Conservation (phyloP, 2,329 filamentous ascomycete genomes). For the Coniochaeta sp. region DNA sequence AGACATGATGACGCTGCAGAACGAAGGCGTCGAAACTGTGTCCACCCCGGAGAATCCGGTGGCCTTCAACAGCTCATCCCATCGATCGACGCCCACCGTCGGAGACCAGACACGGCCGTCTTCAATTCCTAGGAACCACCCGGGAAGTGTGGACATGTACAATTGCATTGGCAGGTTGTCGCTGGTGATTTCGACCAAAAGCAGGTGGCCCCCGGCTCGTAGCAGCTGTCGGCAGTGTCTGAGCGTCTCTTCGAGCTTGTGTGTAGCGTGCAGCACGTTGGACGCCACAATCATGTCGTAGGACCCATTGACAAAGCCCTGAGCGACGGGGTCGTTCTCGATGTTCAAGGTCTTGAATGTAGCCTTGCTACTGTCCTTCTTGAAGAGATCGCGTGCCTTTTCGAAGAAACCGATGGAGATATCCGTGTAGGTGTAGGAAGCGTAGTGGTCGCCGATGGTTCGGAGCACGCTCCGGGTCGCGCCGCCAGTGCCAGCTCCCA, state of each 20-base stretch:
- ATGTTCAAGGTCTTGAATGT: conserved; percentile 24
- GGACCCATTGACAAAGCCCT: conserved; percentile 22
- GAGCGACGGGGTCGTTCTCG: conserved; percentile 19
- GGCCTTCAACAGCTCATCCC: too few relatives aligned
- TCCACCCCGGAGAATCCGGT: too few relatives aligned
- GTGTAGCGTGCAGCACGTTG: conserved; percentile 24
- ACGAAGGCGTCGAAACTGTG: too few relatives aligned
- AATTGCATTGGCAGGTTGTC: not conserved
- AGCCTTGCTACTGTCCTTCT: conserved; percentile 19
- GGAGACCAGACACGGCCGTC: too few relatives aligned
- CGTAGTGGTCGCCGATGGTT: conserved; percentile 7
- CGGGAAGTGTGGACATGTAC: not conserved
- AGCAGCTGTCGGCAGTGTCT: conserved; percentile 16
- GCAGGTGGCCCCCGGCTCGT: conserved; percentile 27
- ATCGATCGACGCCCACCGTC: too few relatives aligned
- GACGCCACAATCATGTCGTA: conserved; percentile 27
- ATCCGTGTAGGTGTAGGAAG: conserved; percentile 34
- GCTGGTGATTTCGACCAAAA: conserved; percentile 9
- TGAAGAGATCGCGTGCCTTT: conserved; percentile 21
- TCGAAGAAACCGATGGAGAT: conserved; percentile 31
- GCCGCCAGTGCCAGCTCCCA: conserved; percentile 24
- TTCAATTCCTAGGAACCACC: too few relatives aligned
- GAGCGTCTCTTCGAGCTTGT: conserved; percentile 15
- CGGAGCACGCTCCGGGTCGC: conserved; percentile 17
- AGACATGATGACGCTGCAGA: too few relatives aligned